Conservation (phyloP, 2,329 filamentous ascomycete genomes). For the Fusarium piperis region DNA sequence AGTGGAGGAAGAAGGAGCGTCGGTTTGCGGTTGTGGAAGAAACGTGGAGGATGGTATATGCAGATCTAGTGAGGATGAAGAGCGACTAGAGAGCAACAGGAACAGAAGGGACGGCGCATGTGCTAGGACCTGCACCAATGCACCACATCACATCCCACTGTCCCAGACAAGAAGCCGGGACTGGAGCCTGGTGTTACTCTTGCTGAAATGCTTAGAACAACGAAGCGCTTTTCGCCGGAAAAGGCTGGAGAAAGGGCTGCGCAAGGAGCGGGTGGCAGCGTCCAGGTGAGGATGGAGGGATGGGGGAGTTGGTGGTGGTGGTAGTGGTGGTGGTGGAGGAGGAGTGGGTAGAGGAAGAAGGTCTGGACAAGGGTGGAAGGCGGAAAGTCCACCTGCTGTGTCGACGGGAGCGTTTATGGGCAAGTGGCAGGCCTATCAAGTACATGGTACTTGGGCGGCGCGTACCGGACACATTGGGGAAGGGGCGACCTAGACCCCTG, state of each 20-base stretch:
- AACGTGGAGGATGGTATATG: constrained; percentile 4
- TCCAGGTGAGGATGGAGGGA: constrained; percentile 30
- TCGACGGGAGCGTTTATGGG: constrained; percentile 22
- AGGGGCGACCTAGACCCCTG: neutral
- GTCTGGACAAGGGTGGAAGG: constrained; percentile 15
- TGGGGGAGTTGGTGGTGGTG: constrained; percentile 11
- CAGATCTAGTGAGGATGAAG: constrained; percentile 17
- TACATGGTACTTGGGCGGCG: constrained; percentile 5
- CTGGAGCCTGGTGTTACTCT: constrained; percentile 13
- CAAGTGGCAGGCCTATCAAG: constrained; percentile 7
- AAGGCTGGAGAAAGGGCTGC: constrained; percentile 20
- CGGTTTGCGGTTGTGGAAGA: constrained; percentile 13
- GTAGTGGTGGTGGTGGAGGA: constrained; percentile 23
- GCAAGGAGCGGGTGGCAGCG: constrained; percentile 25
- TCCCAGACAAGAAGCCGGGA: constrained; percentile 22
- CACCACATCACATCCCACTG: constrained; percentile 30
- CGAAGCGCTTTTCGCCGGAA: constrained; percentile 19
- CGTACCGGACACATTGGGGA: constrained; percentile 26
- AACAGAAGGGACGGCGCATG: constrained; percentile 28
- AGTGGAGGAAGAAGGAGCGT: neutral
- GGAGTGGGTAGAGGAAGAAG: constrained; percentile 26
- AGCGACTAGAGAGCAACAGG: constrained; percentile 33
- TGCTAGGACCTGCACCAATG: constrained; percentile 33
- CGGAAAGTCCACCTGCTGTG: constrained; percentile 19
- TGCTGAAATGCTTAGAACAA: constrained; percentile 23